These are phyloP conservation scores for Ogataea sp. DNA, from an alignment of 805 yeast genomes.

Conservation along the genomic window DNA sequence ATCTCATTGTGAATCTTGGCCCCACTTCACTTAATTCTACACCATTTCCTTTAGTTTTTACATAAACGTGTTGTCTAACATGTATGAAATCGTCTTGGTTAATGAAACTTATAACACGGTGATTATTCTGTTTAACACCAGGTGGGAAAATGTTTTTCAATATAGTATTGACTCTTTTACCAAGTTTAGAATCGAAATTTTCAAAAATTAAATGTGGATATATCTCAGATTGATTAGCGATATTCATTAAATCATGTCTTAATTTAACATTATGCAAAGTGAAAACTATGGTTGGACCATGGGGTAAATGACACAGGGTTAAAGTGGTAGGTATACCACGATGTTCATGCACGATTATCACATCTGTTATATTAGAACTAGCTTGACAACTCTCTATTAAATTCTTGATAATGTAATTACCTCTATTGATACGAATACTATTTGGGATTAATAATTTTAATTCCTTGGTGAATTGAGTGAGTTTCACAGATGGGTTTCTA, in stretches of 20 bases:
- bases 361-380: conserved; percentile 68
- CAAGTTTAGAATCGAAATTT: conserved; percentile 73
- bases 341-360: conserved; percentile 87
- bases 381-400: conserved; percentile 76
- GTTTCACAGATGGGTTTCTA: conserved; percentile 77
- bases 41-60: conserved; percentile 65
- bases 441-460: conserved; percentile 85
- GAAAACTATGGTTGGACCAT: conserved; percentile 94
- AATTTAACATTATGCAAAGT: conserved; percentile 90
- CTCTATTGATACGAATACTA: conserved; percentile 83
- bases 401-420: conserved; percentile 81
- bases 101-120: conserved; percentile 88
- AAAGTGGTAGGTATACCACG: conserved; percentile 96
- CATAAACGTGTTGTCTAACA: conserved; percentile 93
- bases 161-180: conserved; percentile 71
- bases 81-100: conserved; percentile 88
- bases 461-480: conserved; percentile 90
- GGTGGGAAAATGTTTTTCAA: conserved; percentile 92
- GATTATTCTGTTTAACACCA: conserved; percentile 85
- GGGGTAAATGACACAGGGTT: conserved; percentile 92
- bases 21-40: conserved; percentile 96
- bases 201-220: conserved; percentile 94
- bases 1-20: conserved; percentile 96
- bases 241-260: conserved; percentile 82
- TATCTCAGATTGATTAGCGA: conserved; percentile 85